These are phyloP conservation scores for Spizellomyces sp. DNA, from an alignment of 192 early-diverging fungal genomes.

Conservation along the genomic window DNA sequence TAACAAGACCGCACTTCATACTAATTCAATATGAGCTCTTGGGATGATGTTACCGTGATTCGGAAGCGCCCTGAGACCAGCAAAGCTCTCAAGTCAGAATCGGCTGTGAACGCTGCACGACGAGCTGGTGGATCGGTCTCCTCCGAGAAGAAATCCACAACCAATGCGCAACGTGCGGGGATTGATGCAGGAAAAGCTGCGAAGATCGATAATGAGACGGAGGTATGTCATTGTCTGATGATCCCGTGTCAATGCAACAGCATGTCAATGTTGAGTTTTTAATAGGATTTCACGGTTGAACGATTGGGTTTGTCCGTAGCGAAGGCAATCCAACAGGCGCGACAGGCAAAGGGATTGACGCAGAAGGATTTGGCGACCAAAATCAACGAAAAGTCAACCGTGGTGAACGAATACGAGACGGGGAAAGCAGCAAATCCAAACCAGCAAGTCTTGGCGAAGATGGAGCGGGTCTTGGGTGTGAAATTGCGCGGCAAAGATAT, in stretches of 20 bases:
- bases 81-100: slow-evolving; percentile 53
- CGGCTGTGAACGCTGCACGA: slow-evolving; percentile 75
- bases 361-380: slow-evolving; percentile 89
- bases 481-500: slow-evolving; percentile 81
- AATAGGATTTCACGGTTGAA: slow-evolving; percentile 54
- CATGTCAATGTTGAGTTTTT: slow-evolving; percentile 6
- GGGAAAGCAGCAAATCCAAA: slow-evolving; percentile 82
- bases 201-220: slow-evolving; percentile 85
- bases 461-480: slow-evolving; percentile 86
- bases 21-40: slow-evolving; percentile 37
- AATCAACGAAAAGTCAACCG: slow-evolving; percentile 91
- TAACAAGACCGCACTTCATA: neutral
- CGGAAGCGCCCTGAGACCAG: slow-evolving; percentile 69
- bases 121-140: slow-evolving; percentile 69
- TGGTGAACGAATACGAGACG: slow-evolving; percentile 90
- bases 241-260: neutral
- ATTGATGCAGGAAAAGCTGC: slow-evolving; percentile 68
- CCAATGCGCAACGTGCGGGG: slow-evolving; percentile 33
- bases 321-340: slow-evolving; percentile 81
- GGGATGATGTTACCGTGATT: slow-evolving; percentile 77
- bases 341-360: slow-evolving; percentile 70
- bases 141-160: slow-evolving; percentile 72
- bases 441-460: slow-evolving; percentile 85
- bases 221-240: slow-evolving; percentile 49
- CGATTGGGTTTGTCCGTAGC: slow-evolving; percentile 70